phyloP scores from a whole-genome alignment of 2,329 filamentous ascomycete genomes.

The Harringtonia aguacate region DNA sequence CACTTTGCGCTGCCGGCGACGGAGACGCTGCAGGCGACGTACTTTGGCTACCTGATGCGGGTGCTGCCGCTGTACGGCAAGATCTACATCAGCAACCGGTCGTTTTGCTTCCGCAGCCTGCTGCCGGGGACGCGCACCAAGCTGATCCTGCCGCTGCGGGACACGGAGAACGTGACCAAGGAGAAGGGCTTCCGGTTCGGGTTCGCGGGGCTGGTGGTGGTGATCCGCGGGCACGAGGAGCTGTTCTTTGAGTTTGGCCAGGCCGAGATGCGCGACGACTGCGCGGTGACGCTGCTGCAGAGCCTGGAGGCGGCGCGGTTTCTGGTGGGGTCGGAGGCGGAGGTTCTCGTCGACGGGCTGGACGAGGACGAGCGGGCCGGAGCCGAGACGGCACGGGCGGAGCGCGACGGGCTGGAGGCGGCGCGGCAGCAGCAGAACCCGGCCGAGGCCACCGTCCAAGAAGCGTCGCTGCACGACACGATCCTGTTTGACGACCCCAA shows the following conservation, averaged over 20 bases:
- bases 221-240: slow-evolving; percentile 89
- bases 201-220: slow-evolving; percentile 82
- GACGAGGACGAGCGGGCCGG: slow-evolving; percentile 58
- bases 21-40: slow-evolving; percentile 78
- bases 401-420: slow-evolving; percentile 70
- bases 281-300: slow-evolving; percentile 68
- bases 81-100: slow-evolving; percentile 81
- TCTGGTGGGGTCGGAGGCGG: slow-evolving; percentile 61
- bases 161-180: slow-evolving; percentile 88
- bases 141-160: slow-evolving; percentile 78
- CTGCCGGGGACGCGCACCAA: slow-evolving; percentile 85
- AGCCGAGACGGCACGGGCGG: slow-evolving; percentile 65
- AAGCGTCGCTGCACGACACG: slow-evolving; percentile 63
- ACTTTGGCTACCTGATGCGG: slow-evolving; percentile 84
- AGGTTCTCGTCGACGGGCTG: too few species aligned
- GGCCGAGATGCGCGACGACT: slow-evolving; percentile 75
- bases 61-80: slow-evolving; percentile 92
- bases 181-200: slow-evolving; percentile 91
- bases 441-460: slow-evolving; percentile 33
- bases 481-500: slow-evolving; percentile 84
- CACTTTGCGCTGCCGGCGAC: slow-evolving; percentile 83
- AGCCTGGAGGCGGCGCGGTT: slow-evolving; percentile 63
- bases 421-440: slow-evolving; percentile 39
- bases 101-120: slow-evolving; percentile 87
- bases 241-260: slow-evolving; percentile 89